A percentile compares a stretch with the other conserved stretches of the same genome.
These are phyloP conservation scores for Trifolium dubium DNA, from an alignment of 306 rosid genomes.

Conservation along the genomic window DNA sequence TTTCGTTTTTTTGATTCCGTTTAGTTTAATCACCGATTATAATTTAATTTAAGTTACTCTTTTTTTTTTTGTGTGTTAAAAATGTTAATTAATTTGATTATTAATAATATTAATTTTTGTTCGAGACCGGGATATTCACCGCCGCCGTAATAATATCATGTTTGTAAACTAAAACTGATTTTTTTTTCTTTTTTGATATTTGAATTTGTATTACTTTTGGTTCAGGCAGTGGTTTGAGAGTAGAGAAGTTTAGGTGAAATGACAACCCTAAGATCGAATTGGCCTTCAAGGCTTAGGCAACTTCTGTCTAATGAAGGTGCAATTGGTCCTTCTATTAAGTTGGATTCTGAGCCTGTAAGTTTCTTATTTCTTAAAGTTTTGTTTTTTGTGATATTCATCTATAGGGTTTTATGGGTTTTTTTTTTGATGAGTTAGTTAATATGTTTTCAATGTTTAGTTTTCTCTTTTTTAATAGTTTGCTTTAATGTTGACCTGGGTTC, in stretches of 20 bases:
- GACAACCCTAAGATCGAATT: conserved; percentile 86
- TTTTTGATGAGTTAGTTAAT: too few relatives aligned
- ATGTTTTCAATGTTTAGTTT: background rate
- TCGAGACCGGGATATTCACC: too few relatives aligned
- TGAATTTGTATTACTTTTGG: too few relatives aligned
- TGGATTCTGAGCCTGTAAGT: conserved; percentile 92
- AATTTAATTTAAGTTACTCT: background rate
- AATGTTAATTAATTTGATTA: conserved; percentile 36
- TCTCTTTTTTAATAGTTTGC: background rate
- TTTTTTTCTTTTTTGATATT: background rate
- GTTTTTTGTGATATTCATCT: background rate
- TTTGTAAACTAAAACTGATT: background rate
- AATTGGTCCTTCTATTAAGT: conserved; percentile 80
- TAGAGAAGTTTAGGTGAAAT: conserved; percentile 79
- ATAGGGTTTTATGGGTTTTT: conserved; percentile 21
- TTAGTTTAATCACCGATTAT: conserved; percentile 40
- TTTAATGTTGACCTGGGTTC: too few relatives aligned
- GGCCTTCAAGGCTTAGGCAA: conserved; percentile 97
- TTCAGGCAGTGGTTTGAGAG: conserved; percentile 60
- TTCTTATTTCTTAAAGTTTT: background rate
- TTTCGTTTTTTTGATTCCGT: conserved; percentile 4
- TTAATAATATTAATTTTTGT: background rate
- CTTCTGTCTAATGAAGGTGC: conserved; percentile 84
- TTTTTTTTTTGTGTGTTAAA: background rate
- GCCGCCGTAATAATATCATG: too few relatives aligned